Percentiles rank a stretch among this genome's conserved stretches.
These are phyloP conservation scores for Puccinia coronata DNA, from an alignment of 1,284 basidiomycete species.

Conservation along the genomic window DNA sequence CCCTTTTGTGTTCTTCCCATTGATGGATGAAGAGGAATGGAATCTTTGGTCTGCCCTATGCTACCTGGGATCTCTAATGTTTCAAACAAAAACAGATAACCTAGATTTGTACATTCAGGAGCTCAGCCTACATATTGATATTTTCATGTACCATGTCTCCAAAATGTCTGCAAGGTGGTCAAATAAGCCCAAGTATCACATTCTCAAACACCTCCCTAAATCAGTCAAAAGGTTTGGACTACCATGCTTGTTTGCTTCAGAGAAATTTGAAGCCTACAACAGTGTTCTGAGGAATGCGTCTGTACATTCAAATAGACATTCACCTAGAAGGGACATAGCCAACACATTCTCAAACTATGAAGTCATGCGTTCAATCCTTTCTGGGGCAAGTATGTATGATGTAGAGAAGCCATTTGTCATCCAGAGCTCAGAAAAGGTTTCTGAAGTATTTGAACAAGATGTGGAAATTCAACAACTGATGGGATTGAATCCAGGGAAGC, in stretches of 20 bases:
- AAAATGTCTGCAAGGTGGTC: constrained; percentile 56
- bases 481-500: too few relatives aligned
- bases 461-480: too few relatives aligned
- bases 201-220: constrained; percentile 53
- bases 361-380: too few relatives aligned
- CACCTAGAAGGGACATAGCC: too few relatives aligned
- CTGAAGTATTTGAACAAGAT: too few relatives aligned
- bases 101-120: constrained; percentile 57
- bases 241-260: not conserved
- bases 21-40: constrained; percentile 50
- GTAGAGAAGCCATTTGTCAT: too few relatives aligned
- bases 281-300: not conserved
- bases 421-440: too few relatives aligned
- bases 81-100: constrained; percentile 56
- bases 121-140: not conserved
- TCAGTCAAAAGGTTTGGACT: constrained; percentile 47
- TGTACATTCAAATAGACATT: constrained; percentile 8
- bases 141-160: not conserved
- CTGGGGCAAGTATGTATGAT: too few relatives aligned
- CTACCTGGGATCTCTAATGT: constrained; percentile 51
- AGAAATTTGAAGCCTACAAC: constrained; percentile 13
- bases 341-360: too few relatives aligned
- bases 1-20: constrained; percentile 59
- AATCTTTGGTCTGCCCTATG: constrained; percentile 57
- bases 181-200: constrained; percentile 61